Evolutionary conservation across 176 grass and related monocot species (phyloP).

Genomic region (Oryza glumipatula): DNA sequence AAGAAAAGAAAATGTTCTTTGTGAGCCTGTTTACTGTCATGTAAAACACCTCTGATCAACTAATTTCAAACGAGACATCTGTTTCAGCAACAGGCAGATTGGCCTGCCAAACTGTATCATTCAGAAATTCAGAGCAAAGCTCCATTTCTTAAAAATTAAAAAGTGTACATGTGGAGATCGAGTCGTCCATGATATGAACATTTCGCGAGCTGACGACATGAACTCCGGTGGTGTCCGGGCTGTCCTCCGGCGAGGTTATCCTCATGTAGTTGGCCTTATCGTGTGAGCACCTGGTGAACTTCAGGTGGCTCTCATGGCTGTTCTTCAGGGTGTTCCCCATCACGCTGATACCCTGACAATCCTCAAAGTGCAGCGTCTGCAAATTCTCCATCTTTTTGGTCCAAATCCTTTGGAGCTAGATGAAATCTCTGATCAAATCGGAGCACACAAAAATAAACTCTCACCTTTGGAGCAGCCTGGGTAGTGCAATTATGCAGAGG

Average conservation of each 20-base stretch:
- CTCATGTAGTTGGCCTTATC: constrained; percentile 52
- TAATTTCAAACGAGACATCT: not conserved
- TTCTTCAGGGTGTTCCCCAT: constrained; percentile 58
- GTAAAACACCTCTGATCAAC: too few species aligned
- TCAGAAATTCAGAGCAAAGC: too few species aligned
- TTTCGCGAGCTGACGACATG: constrained; percentile 57
- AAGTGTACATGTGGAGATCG: constrained; percentile 53
- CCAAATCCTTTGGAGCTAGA: not conserved
- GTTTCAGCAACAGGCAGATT: not conserved
- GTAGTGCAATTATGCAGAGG: constrained; percentile 40
- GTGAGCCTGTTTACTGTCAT: too few species aligned
- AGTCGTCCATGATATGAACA: constrained; percentile 53
- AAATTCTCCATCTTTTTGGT: not conserved
- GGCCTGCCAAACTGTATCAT: too few species aligned
- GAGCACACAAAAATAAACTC: too few species aligned
- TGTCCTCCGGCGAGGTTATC: constrained; percentile 72
- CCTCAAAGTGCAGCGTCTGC: constrained; percentile 73
- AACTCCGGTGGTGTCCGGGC: constrained; percentile 75
- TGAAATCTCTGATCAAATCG: not conserved
- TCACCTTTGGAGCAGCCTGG: constrained; percentile 51
- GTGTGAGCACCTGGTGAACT: constrained; percentile 58
- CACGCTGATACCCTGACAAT: constrained; percentile 50
- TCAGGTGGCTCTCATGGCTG: constrained; percentile 65
- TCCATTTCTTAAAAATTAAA: too few species aligned
- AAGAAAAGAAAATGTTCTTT: not conserved